phyloP scores from a whole-genome alignment of 1,284 basidiomycete genomes.

The Apiotrichum veenhuisii region DNA sequence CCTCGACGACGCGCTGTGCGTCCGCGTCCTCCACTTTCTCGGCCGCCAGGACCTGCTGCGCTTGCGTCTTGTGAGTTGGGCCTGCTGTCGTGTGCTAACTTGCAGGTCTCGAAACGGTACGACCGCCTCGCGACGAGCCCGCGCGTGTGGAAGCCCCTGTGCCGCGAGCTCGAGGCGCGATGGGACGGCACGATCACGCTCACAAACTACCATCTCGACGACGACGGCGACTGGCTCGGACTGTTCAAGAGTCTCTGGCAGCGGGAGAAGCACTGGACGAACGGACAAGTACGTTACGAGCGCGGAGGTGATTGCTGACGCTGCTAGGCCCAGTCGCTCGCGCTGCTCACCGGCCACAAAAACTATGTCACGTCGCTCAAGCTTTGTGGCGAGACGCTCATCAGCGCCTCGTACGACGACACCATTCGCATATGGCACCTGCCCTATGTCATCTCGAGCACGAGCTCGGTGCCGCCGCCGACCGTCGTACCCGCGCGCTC shows the following conservation, averaged over 20 bases:
- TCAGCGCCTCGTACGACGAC: constrained; percentile 85
- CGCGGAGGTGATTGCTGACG: background rate
- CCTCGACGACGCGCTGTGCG: constrained; percentile 63
- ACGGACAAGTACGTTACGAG: constrained; percentile 19
- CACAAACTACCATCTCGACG: constrained; percentile 47
- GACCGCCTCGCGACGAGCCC: constrained; percentile 64
- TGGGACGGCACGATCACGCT: constrained; percentile 24
- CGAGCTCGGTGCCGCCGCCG: constrained; percentile 16
- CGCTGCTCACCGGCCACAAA: constrained; percentile 76
- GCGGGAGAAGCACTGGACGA: constrained; percentile 75
- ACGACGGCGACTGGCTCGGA: constrained; percentile 71
- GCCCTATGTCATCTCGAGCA: constrained; percentile 56
- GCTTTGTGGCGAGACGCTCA: constrained; percentile 63
- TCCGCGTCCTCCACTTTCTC: constrained; percentile 64
- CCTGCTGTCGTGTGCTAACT: constrained; percentile 26
- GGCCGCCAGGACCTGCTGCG: constrained; percentile 63
- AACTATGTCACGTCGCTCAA: constrained; percentile 83
- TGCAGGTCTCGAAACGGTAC: constrained; percentile 72
- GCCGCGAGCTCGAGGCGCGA: constrained; percentile 28
- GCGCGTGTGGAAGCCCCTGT: constrained; percentile 62
- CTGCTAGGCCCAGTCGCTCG: constrained; percentile 65
- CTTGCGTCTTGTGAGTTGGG: constrained; percentile 45
- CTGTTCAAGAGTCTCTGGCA: constrained; percentile 77
- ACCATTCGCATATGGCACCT: constrained; percentile 81
- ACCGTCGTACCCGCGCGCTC: constrained; percentile 60